phyloP scores from a whole-genome alignment of 2,329 filamentous ascomycete genomes.

The Fusarium siculi region DNA sequence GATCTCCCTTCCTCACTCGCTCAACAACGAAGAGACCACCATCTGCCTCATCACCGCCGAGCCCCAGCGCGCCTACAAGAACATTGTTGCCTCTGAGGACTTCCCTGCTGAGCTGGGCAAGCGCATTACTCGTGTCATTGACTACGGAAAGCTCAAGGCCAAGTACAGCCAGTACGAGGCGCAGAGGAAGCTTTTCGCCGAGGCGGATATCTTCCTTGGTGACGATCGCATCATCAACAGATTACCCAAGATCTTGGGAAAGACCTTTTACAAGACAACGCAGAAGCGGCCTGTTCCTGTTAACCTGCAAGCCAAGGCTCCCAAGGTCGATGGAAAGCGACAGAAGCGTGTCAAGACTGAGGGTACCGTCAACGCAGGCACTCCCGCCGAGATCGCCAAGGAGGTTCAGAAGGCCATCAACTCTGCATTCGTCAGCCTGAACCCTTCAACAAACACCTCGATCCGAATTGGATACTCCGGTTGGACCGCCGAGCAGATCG shows the following conservation, averaged over 20 bases:
- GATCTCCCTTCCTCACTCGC: conserved; percentile 79
- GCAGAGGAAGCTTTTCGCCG: conserved; percentile 81
- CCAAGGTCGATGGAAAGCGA: conserved; percentile 69
- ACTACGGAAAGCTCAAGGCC: conserved; percentile 79
- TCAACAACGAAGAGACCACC: conserved; percentile 73
- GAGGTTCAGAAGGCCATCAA: conserved; percentile 83
- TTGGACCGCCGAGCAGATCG: conserved; percentile 79
- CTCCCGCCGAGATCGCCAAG: conserved; percentile 74
- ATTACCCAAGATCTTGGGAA: conserved; percentile 83
- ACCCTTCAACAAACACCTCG: conserved; percentile 81
- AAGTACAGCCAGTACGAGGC: conserved; percentile 92
- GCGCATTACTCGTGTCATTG: conserved; percentile 81
- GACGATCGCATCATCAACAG: conserved; percentile 84
- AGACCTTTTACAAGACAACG: conserved; percentile 89
- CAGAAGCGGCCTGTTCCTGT: conserved; percentile 89
- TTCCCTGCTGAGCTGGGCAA: conserved; percentile 75
- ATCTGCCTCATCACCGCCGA: conserved; percentile 89
- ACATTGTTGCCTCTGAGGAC: conserved; percentile 78
- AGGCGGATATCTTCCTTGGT: conserved; percentile 94
- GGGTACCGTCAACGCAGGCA: conserved; percentile 57
- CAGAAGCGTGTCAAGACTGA: conserved; percentile 63
- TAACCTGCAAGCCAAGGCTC: conserved; percentile 70
- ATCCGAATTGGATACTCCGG: conserved; percentile 81
- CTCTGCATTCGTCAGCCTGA: conserved; percentile 83
- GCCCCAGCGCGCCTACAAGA: conserved; percentile 88